Evolutionary conservation across 169 alveolate genomes (phyloP).

Genomic region (Plasmodium blacklocki): DNA sequence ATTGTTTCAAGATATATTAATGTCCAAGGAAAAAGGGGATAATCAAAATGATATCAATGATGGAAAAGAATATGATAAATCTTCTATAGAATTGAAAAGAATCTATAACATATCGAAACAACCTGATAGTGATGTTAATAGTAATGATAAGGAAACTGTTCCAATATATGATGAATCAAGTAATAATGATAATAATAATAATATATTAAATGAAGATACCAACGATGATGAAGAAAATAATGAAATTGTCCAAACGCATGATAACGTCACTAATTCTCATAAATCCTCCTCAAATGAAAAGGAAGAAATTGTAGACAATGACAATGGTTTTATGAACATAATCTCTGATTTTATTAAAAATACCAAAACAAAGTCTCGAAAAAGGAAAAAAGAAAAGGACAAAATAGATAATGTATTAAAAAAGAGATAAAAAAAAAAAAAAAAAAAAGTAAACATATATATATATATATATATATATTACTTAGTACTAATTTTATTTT

Average conservation of each 20-base stretch:
- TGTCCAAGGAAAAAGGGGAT: constrained; percentile 12
- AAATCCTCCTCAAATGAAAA: not conserved
- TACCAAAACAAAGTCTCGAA: constrained; percentile 51
- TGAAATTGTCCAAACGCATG: not conserved
- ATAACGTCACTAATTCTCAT: not conserved
- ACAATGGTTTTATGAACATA: constrained; percentile 49
- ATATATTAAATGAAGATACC: not conserved
- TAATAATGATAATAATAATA: not conserved
- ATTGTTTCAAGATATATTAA: constrained; percentile 40
- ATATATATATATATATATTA: too few relatives aligned
- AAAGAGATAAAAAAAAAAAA: not conserved
- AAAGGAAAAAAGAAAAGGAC: constrained; percentile 73
- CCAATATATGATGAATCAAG: not conserved
- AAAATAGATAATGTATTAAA: constrained; percentile 36
- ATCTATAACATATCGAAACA: not conserved
- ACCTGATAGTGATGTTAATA: not conserved
- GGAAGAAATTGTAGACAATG: constrained; percentile 1
- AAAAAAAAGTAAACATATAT: too few relatives aligned
- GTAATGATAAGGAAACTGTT: not conserved
- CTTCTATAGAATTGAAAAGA: not conserved
- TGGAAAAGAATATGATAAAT: not conserved
- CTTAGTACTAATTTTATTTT: too few relatives aligned
- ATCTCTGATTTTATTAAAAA: constrained; percentile 53
- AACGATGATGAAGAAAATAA: not conserved
- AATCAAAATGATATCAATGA: not conserved